phyloP scores from a whole-genome alignment of 1,284 basidiomycete species.

The Trichosporon asahii region DNA sequence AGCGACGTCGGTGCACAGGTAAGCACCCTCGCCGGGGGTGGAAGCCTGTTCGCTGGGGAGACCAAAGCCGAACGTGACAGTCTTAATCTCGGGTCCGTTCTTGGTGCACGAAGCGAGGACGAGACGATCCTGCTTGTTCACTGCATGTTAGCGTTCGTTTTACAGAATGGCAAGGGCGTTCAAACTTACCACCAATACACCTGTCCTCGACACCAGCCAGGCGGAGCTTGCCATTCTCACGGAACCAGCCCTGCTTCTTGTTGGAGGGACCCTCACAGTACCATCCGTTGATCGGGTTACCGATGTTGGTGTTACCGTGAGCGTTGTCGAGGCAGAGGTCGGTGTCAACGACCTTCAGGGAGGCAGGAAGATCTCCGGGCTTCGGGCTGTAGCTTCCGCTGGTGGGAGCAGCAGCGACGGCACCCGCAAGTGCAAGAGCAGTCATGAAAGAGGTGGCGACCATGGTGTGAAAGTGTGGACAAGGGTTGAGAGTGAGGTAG shows the following conservation, averaged over 20 bases:
- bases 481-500: neutral
- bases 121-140: neutral
- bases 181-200: neutral
- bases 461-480: neutral
- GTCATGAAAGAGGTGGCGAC: conserved; percentile 1
- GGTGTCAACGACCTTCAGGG: neutral
- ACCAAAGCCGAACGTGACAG: neutral
- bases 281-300: conserved; percentile 6
- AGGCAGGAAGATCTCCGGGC: neutral
- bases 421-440: neutral
- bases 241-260: neutral
- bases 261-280: neutral
- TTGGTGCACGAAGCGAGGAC: conserved; percentile 3
- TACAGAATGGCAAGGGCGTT: no score
- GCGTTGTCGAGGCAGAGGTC: conserved; percentile 5
- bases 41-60: neutral
- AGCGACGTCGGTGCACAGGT: neutral
- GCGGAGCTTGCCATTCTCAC: neutral
- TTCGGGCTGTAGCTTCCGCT: neutral
- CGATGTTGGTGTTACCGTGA: neutral
- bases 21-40: neutral
- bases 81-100: neutral
- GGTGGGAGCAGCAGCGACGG: neutral
- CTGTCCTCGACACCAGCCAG: neutral
- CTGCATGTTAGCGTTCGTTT: neutral